Base-by-base conservation (phyloP, 768 basidiomycete species). In the Lactarius quietus region DNA sequence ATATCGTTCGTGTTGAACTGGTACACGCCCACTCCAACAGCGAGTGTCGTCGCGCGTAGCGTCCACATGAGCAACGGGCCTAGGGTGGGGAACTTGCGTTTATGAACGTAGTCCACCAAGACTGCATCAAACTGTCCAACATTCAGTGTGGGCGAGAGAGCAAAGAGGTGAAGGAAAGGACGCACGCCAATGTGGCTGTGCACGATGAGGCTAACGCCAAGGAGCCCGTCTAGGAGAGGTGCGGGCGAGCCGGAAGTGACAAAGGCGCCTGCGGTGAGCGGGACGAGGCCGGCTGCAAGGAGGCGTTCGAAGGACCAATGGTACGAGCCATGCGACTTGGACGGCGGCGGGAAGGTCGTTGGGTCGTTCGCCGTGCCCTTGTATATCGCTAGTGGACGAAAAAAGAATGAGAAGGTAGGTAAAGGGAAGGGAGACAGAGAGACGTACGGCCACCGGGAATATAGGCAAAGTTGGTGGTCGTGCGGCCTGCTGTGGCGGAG, bases 1-100 rank as follows among this genome's bases (percentile, higher is more conserved):
- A 99, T 87, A 74, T 98, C 96, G 74, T 96, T 94, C 51, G 97
- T 98, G 80, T 98, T 98, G 82, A 98, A 98, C 76, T 97, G 90
- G 79, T 97, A 99, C 7, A 98, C 84, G 18, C 97, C 96, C 53
- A 93, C 86, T 59, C 95, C 82, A 6, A 90, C 86, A 26, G 87
- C 93, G 43, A 88, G 84, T 33, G 97, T 98, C 6, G 86, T 79
- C 7, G 84, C 76, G 55, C 94, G 83, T 62, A 98, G 80, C 9
- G 80, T 75, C 96, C 96, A 98, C n/a, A 80, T 85, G 15, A 76
- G 71, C 54, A 87, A 61, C 1, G 80, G 85, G 14, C 92, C 95
- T 64, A 94, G 59, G 52, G 86, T 69, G n/a, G 94, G 93, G 82
- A 90, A 97, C 78, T 99, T 98, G 76, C 96, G 91, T 29, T 83